Percentiles rank a stretch among this genome's conserved stretches.
phyloP scores from a whole-genome alignment of 73 alveolate species.

The Tetrahymena malaccensis region DNA sequence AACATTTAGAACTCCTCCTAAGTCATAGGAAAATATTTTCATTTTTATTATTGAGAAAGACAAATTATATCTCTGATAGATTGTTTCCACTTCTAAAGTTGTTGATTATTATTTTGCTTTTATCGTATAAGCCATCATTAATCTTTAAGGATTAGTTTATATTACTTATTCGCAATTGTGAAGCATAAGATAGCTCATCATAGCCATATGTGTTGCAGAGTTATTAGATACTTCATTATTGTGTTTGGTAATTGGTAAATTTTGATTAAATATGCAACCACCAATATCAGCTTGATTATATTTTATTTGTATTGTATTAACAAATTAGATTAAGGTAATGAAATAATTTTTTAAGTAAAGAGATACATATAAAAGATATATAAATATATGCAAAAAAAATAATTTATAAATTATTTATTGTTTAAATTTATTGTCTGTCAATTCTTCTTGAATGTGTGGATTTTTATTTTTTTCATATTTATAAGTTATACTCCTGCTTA shows the following conservation, averaged over 20 bases:
- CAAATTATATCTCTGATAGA: not conserved
- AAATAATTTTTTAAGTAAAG: too few relatives aligned
- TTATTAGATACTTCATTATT: not conserved
- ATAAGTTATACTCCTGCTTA: too few relatives aligned
- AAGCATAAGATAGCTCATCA: not conserved
- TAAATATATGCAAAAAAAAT: too few relatives aligned
- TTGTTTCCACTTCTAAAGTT: not conserved
- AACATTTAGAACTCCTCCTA: not conserved
- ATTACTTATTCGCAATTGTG: not conserved
- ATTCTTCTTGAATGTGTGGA: too few relatives aligned
- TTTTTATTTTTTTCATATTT: too few relatives aligned
- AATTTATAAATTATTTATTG: too few relatives aligned
- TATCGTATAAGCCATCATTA: not conserved
- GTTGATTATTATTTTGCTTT: not conserved
- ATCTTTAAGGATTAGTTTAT: not conserved
- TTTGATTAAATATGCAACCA: not conserved
- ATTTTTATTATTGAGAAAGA: not conserved
- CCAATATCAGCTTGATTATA: not conserved
- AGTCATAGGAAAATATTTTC: not conserved
- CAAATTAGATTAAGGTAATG: too few relatives aligned
- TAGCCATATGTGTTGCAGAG: not conserved
- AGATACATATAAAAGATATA: too few relatives aligned
- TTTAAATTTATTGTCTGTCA: too few relatives aligned
- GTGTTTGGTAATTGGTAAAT: not conserved
- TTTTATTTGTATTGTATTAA: too few relatives aligned